These are phyloP conservation scores for Podaxis sp. DNA, from an alignment of 768 basidiomycete genomes.

Conservation along the genomic window DNA sequence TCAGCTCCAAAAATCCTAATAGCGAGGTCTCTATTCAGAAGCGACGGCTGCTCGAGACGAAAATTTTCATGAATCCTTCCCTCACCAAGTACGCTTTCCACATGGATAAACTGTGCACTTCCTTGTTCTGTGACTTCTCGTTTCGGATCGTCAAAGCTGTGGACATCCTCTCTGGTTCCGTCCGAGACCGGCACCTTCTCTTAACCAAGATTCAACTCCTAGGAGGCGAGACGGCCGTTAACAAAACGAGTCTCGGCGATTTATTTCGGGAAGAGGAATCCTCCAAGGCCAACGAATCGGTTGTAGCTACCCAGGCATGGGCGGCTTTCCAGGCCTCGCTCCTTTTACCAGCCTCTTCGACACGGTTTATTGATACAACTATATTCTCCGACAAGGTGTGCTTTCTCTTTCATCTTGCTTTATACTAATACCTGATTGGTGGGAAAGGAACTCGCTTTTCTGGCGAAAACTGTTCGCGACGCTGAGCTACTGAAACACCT, in stretches of 20 bases:
- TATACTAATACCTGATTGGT: slow-evolving; percentile 24
- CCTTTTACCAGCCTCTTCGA: slow-evolving; percentile 12
- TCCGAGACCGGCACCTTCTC: slow-evolving; percentile 27
- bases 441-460: slow-evolving; percentile 24
- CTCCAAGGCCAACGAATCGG: slow-evolving; percentile 8
- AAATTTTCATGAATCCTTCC: slow-evolving; percentile 28
- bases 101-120: slow-evolving; percentile 43
- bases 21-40: not conserved
- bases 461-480: slow-evolving; percentile 39
- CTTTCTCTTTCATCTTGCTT: not conserved
- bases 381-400: slow-evolving; percentile 27
- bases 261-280: slow-evolving; percentile 31
- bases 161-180: slow-evolving; percentile 2
- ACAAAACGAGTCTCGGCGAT: slow-evolving; percentile 22
- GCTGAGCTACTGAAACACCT: slow-evolving; percentile 32
- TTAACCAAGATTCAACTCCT: slow-evolving; percentile 33
- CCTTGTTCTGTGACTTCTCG: slow-evolving; percentile 37
- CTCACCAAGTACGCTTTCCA: slow-evolving; percentile 37
- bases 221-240: slow-evolving; percentile 32
- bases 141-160: slow-evolving; percentile 29
- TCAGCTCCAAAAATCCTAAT: slow-evolving; percentile 13
- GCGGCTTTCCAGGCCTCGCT: slow-evolving; percentile 34
- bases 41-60: slow-evolving; percentile 26
- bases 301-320: slow-evolving; percentile 45
- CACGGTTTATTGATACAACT: slow-evolving; percentile 23